Evolutionary conservation across 2,329 filamentous ascomycete genomes (phyloP).

Genomic region (Knufia petricola): DNA sequence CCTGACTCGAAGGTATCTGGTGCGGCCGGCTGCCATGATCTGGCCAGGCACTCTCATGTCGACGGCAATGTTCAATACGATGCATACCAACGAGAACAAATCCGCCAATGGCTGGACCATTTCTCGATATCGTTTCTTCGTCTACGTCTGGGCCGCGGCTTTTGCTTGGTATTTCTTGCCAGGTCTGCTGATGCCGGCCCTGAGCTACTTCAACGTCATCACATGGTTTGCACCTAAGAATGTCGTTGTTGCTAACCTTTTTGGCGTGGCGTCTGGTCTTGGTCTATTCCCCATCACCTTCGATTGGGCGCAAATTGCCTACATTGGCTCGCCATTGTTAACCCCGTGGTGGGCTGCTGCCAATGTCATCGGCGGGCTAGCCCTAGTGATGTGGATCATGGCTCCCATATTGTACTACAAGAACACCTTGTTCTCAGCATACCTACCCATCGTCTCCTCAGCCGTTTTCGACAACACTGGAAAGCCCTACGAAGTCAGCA

Average conservation of each 20-base stretch:
- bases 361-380: conserved; percentile 71
- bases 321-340: conserved; percentile 74
- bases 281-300: conserved; percentile 79
- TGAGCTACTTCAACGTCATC: conserved; percentile 81
- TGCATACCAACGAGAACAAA: conserved; percentile 77
- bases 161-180: conserved; percentile 81
- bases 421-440: conserved; percentile 70
- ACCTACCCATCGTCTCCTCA: conserved; percentile 76
- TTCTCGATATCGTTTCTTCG: conserved; percentile 76
- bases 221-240: conserved; percentile 84
- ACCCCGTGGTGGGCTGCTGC: conserved; percentile 81
- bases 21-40: conserved; percentile 80
- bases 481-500: conserved; percentile 68
- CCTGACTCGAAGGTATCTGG: conserved; percentile 68
- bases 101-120: conserved; percentile 74
- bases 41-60: conserved; percentile 86
- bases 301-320: conserved; percentile 82
- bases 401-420: conserved; percentile 68
- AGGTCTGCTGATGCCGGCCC: conserved; percentile 68
- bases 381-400: conserved; percentile 75
- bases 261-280: conserved; percentile 74
- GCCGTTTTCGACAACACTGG: conserved; percentile 81
- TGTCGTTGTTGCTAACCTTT: conserved; percentile 76
- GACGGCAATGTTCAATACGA: conserved; percentile 76
- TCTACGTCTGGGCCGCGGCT: conserved; percentile 58